Percentiles rank a stretch among this genome's conserved stretches.
phyloP scores from a whole-genome alignment of 805 yeast species.

The Yamadazyma phyllophila region DNA sequence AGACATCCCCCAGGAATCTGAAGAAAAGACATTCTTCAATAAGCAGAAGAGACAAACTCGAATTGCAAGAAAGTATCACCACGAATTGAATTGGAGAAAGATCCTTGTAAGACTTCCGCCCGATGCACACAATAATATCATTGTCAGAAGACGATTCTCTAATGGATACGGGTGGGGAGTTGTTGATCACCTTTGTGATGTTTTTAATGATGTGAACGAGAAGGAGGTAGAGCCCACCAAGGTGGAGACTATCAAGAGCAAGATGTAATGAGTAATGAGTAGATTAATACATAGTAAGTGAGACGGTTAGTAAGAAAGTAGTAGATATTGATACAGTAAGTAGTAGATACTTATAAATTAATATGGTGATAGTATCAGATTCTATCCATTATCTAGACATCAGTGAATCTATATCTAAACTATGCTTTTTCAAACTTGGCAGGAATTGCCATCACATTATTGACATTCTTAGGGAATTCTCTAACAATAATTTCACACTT shows the following conservation, averaged over 20 bases:
- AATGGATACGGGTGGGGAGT: constrained; percentile 51
- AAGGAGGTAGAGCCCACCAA: not conserved
- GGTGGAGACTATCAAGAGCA: constrained; percentile 10
- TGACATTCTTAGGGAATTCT: constrained; percentile 59
- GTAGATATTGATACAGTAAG: too few species aligned
- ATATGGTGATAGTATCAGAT: too few species aligned
- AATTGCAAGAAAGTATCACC: constrained; percentile 42
- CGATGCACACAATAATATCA: constrained; percentile 46
- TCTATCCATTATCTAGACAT: too few species aligned
- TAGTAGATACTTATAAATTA: too few species aligned
- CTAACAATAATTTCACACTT: constrained; percentile 77
- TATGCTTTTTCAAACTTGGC: constrained; percentile 11
- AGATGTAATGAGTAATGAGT: constrained; percentile 6
- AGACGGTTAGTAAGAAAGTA: too few species aligned
- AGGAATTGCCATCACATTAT: constrained; percentile 18
- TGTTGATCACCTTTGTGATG: constrained; percentile 36
- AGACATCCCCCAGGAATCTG: constrained; percentile 21
- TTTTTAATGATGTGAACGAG: constrained; percentile 11
- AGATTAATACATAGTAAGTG: too few species aligned
- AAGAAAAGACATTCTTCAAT: constrained; percentile 16
- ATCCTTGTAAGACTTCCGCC: constrained; percentile 43
- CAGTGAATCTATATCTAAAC: not conserved
- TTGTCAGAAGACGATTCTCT: constrained; percentile 41
- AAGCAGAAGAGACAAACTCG: constrained; percentile 38
- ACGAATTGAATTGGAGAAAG: constrained; percentile 42